These are phyloP conservation scores for Raddia guianensis DNA, from an alignment of 176 grass and related monocot genomes.

Conservation along the genomic window DNA sequence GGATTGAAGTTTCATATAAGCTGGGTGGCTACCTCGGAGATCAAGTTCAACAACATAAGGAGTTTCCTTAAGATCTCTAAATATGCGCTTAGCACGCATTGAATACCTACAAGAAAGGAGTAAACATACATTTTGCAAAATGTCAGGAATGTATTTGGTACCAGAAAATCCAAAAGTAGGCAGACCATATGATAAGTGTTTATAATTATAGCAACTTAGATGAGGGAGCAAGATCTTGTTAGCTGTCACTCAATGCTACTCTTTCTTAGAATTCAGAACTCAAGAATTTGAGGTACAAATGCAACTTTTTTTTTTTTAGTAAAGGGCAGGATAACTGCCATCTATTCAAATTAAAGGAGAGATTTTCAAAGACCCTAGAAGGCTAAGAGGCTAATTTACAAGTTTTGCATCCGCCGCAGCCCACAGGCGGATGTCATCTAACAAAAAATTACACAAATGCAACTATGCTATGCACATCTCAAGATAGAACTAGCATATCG, in stretches of 20 bases:
- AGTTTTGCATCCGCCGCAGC: too few relatives aligned
- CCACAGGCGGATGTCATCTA: too few relatives aligned
- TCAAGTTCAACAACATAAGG: conserved; percentile 89
- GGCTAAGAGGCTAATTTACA: too few relatives aligned
- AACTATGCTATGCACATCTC: neutral
- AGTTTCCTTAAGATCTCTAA: conserved; percentile 74
- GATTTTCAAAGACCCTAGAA: too few relatives aligned
- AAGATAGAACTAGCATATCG: neutral
- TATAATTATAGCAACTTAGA: conserved; percentile 12
- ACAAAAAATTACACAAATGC: neutral
- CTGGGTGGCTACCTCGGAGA: conserved; percentile 69
- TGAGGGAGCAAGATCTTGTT: neutral
- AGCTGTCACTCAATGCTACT: neutral
- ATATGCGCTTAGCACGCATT: conserved; percentile 68
- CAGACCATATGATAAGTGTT: conserved; percentile 7
- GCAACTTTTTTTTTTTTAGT: neutral
- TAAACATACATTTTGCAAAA: conserved; percentile 18
- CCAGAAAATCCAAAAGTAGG: neutral
- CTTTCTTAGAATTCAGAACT: conserved; percentile 1
- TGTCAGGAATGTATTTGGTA: neutral
- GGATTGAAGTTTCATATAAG: neutral
- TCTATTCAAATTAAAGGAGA: too few relatives aligned
- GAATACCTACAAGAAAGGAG: conserved; percentile 62
- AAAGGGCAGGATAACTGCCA: too few relatives aligned
- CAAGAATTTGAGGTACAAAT: neutral